These are phyloP conservation scores for Lachancea dasiensis DNA, from an alignment of 805 yeast species.

Conservation along the genomic window DNA sequence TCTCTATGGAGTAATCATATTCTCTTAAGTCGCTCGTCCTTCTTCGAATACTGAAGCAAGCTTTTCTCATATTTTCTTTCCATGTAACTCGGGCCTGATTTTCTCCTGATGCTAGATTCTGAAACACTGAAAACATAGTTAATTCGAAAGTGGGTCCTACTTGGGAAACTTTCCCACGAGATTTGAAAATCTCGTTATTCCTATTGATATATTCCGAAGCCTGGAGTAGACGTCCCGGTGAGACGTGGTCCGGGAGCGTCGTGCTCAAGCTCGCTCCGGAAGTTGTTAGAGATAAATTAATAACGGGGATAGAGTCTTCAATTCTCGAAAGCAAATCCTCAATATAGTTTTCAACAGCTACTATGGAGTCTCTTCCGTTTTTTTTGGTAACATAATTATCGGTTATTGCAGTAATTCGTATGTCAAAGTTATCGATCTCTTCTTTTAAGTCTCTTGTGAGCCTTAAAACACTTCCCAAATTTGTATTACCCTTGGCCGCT, in stretches of 20 bases:
- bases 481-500: constrained; percentile 57
- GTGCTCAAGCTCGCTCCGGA: constrained; percentile 58
- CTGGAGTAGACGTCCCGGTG: constrained; percentile 62
- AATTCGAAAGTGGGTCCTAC: constrained; percentile 59
- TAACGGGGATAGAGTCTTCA: constrained; percentile 63
- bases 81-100: constrained; percentile 47
- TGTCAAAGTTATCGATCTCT: constrained; percentile 55
- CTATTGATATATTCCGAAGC: constrained; percentile 44
- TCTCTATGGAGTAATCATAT: constrained; percentile 41
- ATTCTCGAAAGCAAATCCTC: constrained; percentile 43
- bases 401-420: constrained; percentile 38
- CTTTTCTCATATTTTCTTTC: constrained; percentile 66
- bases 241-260: constrained; percentile 44
- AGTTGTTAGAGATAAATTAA: constrained; percentile 59
- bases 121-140: constrained; percentile 57
- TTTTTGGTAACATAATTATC: constrained; percentile 26
- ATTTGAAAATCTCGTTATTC: constrained; percentile 12
- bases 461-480: constrained; percentile 47
- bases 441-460: constrained; percentile 49
- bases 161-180: constrained; percentile 17
- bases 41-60: constrained; percentile 40
- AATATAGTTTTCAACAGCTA: constrained; percentile 46
- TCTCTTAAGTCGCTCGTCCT: constrained; percentile 10
- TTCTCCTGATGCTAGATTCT: constrained; percentile 38
- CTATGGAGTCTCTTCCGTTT: constrained; percentile 34